Evolutionary conservation across 148 eudicot genomes (phyloP).

Genomic region (Rhododendron henanense): DNA sequence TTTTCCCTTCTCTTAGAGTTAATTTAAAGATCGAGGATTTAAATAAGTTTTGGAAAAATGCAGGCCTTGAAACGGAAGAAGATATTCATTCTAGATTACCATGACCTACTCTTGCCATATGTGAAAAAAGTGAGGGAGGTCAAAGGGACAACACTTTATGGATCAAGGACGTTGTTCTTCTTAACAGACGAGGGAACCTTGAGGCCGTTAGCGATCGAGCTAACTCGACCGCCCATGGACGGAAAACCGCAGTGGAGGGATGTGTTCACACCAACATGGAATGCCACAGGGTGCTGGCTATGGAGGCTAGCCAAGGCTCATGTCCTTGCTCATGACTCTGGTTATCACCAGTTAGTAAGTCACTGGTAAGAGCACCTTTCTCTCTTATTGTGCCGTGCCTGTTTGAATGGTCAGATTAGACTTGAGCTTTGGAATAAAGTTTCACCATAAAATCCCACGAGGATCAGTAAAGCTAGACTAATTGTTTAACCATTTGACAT

Average conservation of each 20-base stretch:
- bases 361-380: constrained; percentile 52
- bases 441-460: too few relatives aligned
- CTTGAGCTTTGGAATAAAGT: neutral
- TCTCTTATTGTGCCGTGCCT: neutral
- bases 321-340: constrained; percentile 37
- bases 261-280: constrained; percentile 43
- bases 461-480: too few relatives aligned
- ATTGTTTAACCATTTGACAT: neutral
- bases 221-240: constrained; percentile 56
- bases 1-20: neutral
- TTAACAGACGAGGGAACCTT: constrained; percentile 38
- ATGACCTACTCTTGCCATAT: constrained; percentile 68
- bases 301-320: constrained; percentile 89
- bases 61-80: constrained; percentile 65
- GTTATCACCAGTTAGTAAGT: constrained; percentile 61
- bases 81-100: constrained; percentile 74
- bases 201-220: constrained; percentile 68
- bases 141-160: constrained; percentile 59
- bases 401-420: neutral
- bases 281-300: constrained; percentile 65
- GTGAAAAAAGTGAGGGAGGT: constrained; percentile 61
- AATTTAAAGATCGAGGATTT: neutral
- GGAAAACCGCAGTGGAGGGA: constrained; percentile 68
- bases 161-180: constrained; percentile 71
- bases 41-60: neutral